A percentile compares a stretch with the other conserved stretches of the same genome.
These are phyloP conservation scores for Casaregolazyma lundiana DNA, from an alignment of 1,139 yeast genomes.

Conservation along the genomic window DNA sequence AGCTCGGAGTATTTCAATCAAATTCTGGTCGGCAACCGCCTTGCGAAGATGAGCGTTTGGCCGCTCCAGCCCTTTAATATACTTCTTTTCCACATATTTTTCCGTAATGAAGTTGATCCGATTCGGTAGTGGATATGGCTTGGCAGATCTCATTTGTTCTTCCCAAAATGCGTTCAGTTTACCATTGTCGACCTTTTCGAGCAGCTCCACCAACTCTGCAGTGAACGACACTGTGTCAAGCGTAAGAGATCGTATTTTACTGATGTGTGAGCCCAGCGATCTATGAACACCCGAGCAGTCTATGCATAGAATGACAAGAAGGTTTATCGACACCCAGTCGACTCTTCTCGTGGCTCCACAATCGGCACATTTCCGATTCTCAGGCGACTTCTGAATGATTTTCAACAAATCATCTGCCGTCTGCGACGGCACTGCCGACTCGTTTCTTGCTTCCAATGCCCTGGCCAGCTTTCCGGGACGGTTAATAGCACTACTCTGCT, in stretches of 20 bases:
- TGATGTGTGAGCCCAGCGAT: conserved; percentile 66
- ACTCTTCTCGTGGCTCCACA: conserved; percentile 62
- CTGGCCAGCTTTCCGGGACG: not conserved
- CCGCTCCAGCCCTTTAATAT: conserved; percentile 30
- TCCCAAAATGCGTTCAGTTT: conserved; percentile 59
- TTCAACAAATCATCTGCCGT: conserved; percentile 14
- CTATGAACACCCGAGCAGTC: conserved; percentile 78
- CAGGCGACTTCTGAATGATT: conserved; percentile 37
- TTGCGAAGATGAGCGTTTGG: conserved; percentile 35
- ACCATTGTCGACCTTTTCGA: conserved; percentile 62
- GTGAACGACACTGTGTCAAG: conserved; percentile 68
- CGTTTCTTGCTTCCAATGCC: not conserved
- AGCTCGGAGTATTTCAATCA: conserved; percentile 32
- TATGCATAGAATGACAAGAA: conserved; percentile 69
- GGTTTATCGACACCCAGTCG: conserved; percentile 85
- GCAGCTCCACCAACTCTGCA: conserved; percentile 51
- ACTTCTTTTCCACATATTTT: conserved; percentile 40
- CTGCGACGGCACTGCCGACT: not conserved
- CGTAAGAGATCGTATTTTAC: conserved; percentile 75
- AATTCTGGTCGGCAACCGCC: conserved; percentile 33
- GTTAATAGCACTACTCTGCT: not conserved
- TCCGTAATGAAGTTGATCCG: conserved; percentile 37
- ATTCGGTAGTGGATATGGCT: conserved; percentile 35
- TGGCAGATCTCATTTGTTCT: conserved; percentile 39
- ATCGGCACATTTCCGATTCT: conserved; percentile 70